These are phyloP conservation scores for Ophiosphaerella narmari DNA, from an alignment of 2,329 filamentous ascomycete species.

Conservation along the genomic window DNA sequence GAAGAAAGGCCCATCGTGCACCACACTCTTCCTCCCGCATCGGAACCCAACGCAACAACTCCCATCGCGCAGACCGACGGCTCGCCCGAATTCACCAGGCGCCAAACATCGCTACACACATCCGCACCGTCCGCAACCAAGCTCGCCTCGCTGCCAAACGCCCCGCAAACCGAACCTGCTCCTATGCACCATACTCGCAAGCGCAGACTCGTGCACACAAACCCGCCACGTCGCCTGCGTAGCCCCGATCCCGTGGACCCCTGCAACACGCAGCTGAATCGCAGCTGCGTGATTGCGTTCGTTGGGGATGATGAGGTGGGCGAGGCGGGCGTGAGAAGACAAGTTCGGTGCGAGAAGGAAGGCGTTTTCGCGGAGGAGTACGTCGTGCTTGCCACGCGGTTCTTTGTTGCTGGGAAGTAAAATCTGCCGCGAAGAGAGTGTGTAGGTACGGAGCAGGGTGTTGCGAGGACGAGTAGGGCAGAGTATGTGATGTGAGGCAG, in stretches of 20 bases:
- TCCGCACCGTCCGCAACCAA: background rate
- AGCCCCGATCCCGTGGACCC: conserved; percentile 14
- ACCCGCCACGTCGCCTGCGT: conserved; percentile 2
- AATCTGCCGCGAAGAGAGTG: background rate
- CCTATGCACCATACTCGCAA: conserved; percentile 10
- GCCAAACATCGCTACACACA: background rate
- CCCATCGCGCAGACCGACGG: conserved; percentile 12
- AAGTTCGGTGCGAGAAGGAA: conserved; percentile 45
- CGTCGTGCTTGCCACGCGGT: conserved; percentile 50
- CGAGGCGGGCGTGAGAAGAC: conserved; percentile 38
- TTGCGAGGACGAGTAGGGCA: too few species aligned
- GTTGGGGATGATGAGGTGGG: conserved; percentile 27
- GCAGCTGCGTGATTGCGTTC: conserved; percentile 42
- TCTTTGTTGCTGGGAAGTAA: conserved; percentile 37
- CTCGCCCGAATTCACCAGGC: conserved; percentile 2
- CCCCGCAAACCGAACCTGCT: background rate
- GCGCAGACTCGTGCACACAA: conserved; percentile 8
- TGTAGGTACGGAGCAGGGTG: background rate
- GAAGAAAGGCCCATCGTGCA: background rate
- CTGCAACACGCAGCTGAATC: conserved; percentile 40
- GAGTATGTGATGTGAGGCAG: too few species aligned
- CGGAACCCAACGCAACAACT: background rate
- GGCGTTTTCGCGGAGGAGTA: conserved; percentile 49
- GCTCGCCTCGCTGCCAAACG: too few species aligned
- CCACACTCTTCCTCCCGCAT: background rate